A percentile compares a stretch with the other conserved stretches of the same genome.
Evolutionary conservation across 352 stramenopile species (phyloP).

Genomic region (Phytophthora rubi): DNA sequence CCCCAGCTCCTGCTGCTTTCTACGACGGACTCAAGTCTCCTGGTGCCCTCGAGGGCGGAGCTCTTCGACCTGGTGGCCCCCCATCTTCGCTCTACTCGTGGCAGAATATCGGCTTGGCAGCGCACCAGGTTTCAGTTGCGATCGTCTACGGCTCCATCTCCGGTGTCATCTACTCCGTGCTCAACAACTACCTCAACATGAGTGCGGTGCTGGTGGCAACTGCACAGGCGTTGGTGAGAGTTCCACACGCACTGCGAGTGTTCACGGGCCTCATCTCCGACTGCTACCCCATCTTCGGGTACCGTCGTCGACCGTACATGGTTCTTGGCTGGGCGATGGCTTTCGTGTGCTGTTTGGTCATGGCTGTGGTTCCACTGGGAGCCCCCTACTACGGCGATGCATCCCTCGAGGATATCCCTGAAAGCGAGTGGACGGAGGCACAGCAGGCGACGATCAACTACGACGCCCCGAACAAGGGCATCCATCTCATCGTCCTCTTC

Average conservation of each 20-base stretch:
- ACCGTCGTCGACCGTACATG: conserved; percentile 56
- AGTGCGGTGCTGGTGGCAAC: conserved; percentile 42
- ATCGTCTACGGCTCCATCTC: conserved; percentile 46
- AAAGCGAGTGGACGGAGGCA: conserved; percentile 29
- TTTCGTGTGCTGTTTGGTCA: conserved; percentile 40
- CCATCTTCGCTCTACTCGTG: conserved; percentile 45
- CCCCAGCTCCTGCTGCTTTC: conserved; percentile 8
- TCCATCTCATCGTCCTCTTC: conserved; percentile 55
- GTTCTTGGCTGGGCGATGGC: conserved; percentile 44
- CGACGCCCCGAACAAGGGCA: conserved; percentile 36
- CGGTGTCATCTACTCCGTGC: conserved; percentile 52
- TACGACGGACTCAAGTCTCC: conserved; percentile 33
- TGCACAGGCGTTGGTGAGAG: conserved; percentile 38
- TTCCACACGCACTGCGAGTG: conserved; percentile 50
- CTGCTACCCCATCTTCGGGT: conserved; percentile 48
- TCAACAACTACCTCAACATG: conserved; percentile 68
- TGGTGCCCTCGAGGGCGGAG: conserved; percentile 31
- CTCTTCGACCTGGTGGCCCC: conserved; percentile 39
- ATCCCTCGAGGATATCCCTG: conserved; percentile 26
- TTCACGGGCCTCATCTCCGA: conserved; percentile 57
- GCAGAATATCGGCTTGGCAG: conserved; percentile 44
- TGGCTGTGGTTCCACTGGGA: conserved; percentile 44
- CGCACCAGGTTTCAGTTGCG: conserved; percentile 42
- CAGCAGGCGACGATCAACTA: conserved; percentile 44
- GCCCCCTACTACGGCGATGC: conserved; percentile 49